Evolutionary conservation across 2,329 filamentous ascomycete genomes (phyloP).

Genomic region (Microdochium trichocladiopsis): DNA sequence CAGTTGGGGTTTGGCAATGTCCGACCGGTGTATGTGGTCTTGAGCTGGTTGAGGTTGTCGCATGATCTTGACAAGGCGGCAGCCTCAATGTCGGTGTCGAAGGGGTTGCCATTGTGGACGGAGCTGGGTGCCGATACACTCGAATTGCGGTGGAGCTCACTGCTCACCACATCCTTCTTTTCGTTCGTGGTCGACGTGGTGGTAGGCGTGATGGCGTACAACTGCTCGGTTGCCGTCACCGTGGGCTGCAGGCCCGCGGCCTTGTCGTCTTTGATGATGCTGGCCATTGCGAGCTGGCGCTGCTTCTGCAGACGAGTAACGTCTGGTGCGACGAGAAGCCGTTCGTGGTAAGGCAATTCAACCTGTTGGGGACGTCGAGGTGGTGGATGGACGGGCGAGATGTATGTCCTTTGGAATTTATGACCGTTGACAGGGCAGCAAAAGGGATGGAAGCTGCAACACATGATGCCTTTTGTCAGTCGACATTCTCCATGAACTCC

Average conservation of each 20-base stretch:
- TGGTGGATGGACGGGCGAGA: background rate
- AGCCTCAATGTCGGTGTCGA: slow-evolving; percentile 52
- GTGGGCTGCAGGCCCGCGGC: slow-evolving; percentile 3
- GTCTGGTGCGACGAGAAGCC: background rate
- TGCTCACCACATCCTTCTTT: slow-evolving; percentile 13
- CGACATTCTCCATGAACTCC: background rate
- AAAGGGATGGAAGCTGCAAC: background rate
- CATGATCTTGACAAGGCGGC: slow-evolving; percentile 32
- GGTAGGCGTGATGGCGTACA: slow-evolving; percentile 7
- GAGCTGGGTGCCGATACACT: slow-evolving; percentile 37
- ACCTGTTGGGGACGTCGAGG: background rate
- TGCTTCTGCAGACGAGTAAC: background rate
- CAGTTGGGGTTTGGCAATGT: slow-evolving; percentile 38
- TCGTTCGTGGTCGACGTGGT: slow-evolving; percentile 5
- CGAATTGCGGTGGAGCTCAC: slow-evolving; percentile 23
- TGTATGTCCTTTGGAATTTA: background rate
- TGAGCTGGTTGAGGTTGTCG: slow-evolving; percentile 24
- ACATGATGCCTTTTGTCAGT: background rate
- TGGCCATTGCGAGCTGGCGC: background rate
- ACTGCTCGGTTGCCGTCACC: slow-evolving; percentile 12
- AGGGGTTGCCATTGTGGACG: slow-evolving; percentile 37
- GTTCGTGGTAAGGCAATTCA: background rate
- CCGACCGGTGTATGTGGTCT: slow-evolving; percentile 19
- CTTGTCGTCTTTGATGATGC: slow-evolving; percentile 1
- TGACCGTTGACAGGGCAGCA: background rate